A percentile compares a stretch with the other conserved stretches of the same genome.
Conservation (phyloP, 306 rosid genomes). For the Biancaea sappan region DNA sequence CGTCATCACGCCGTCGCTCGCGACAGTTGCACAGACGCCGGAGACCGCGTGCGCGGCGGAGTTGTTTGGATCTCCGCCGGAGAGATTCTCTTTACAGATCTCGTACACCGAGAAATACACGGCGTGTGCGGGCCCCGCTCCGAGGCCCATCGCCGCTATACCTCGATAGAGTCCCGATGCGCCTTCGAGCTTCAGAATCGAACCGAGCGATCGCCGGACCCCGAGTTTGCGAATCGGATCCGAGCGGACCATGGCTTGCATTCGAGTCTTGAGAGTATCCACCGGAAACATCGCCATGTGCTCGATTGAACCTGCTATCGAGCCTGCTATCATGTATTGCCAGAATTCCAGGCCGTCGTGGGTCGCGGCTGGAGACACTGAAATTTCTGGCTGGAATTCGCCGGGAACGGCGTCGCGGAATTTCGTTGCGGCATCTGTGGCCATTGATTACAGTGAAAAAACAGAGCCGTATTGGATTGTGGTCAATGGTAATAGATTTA, state of each 20-base stretch:
- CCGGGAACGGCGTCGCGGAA: too few species aligned
- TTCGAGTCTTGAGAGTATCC: slow-evolving; percentile 85
- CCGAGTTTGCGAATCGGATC: slow-evolving; percentile 65
- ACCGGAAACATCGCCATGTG: slow-evolving; percentile 94
- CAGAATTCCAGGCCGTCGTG: slow-evolving; percentile 84
- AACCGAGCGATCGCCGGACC: slow-evolving; percentile 60
- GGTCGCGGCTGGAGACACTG: slow-evolving; percentile 24
- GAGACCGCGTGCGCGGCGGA: slow-evolving; percentile 62
- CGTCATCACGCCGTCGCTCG: slow-evolving; percentile 78
- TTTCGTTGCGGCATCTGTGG: slow-evolving; percentile 41
- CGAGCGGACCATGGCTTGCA: slow-evolving; percentile 69
- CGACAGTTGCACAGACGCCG: slow-evolving; percentile 70
- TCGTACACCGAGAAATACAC: slow-evolving; percentile 80
- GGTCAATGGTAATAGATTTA: too few species aligned
- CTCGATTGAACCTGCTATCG: slow-evolving; percentile 71
- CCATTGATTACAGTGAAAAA: too few species aligned
- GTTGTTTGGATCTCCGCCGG: slow-evolving; percentile 49
- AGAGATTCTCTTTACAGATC: slow-evolving; percentile 59
- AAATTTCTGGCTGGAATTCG: slow-evolving; percentile 54
- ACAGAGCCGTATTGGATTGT: too few species aligned
- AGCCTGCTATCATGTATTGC: slow-evolving; percentile 88
- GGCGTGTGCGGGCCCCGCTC: slow-evolving; percentile 90
- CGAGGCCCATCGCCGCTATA: slow-evolving; percentile 83
- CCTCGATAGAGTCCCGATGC: slow-evolving; percentile 74
- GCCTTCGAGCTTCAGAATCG: slow-evolving; percentile 66